Evolutionary conservation across 2,329 filamentous ascomycete species (phyloP), one percentile per base, ranked within the genome.

Genomic region (Fusarium bulbicola): DNA sequence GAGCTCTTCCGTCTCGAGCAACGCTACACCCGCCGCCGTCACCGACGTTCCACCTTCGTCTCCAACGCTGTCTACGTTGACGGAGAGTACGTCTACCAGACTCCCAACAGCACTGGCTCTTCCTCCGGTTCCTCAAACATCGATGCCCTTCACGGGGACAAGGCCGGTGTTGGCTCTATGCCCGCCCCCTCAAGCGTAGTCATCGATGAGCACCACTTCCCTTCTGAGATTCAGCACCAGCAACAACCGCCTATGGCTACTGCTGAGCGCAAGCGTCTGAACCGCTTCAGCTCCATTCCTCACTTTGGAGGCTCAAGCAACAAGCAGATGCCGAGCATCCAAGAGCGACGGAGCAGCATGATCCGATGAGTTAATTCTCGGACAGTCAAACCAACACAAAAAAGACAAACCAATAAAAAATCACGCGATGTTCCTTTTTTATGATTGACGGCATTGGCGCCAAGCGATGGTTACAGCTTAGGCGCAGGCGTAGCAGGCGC

Each of bases 1-100:
- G 95, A 98, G 87, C 90, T 98, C 79, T 96, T 97, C 87, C 93
- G 95, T 56, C 92, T 98, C 76, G 95, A 98, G 86, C 92, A 98
- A 85, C 92, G 94, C 78, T 98, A 98, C 87, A 97, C 95, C 58
- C 93, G 93, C 79, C 92, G 94, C 81, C 94, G 95, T 79, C 84
- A 91, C 78, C 93, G 95, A 77, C 94, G 95, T 81, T 95, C 92
- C 61, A 96, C 93, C 68, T 97, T 97, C 82, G 91, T 93, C 80
- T 95, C 93, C 80, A 95, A 94, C 79, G 95, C 95, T 36, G 89
- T 93, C 81, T 98, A 98, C 83, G 93, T 98, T 74, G 94, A 98
- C 81, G 96, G 95, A 83, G 95, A 98, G 86, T 98, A 98, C 85
- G 87, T 97, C 82, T 97, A 95, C 87, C 87, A 91, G 79, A 89